phyloP scores from a whole-genome alignment of 139 green algal species.

The Chlorokybus atmophyticus region DNA sequence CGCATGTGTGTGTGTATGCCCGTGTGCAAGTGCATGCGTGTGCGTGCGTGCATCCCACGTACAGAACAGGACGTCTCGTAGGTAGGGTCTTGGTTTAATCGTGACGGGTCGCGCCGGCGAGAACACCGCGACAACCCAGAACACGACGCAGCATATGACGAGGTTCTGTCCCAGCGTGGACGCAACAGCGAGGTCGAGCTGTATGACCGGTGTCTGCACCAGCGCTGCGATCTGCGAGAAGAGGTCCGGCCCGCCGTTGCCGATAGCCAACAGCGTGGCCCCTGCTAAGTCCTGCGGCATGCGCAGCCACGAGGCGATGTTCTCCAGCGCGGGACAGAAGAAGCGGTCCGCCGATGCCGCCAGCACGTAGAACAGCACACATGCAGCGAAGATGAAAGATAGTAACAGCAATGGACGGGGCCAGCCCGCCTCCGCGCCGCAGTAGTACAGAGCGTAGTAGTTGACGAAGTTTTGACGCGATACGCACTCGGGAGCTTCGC shows the following conservation, averaged over 20 bases:
- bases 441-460: too few species aligned
- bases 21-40: background rate
- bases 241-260: conserved; percentile 40
- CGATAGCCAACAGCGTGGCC: conserved; percentile 37
- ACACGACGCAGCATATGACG: conserved; percentile 8
- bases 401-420: too few species aligned
- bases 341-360: conserved; percentile 31
- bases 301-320: conserved; percentile 33
- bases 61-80: background rate
- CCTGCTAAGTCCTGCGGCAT: conserved; percentile 34
- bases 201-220: background rate
- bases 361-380: conserved; percentile 36
- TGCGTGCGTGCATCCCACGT: background rate
- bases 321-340: conserved; percentile 43
- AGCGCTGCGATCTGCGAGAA: conserved; percentile 41
- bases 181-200: conserved; percentile 10
- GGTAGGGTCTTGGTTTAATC: background rate
- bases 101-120: background rate
- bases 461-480: too few species aligned
- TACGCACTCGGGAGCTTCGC: too few species aligned
- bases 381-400: too few species aligned
- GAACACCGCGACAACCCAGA: conserved; percentile 7
- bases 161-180: conserved; percentile 4
- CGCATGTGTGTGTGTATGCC: background rate
- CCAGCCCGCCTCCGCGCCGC: too few species aligned